Evolutionary conservation across 441 rosid genomes (phyloP).

Genomic region (Capsella rubella): DNA sequence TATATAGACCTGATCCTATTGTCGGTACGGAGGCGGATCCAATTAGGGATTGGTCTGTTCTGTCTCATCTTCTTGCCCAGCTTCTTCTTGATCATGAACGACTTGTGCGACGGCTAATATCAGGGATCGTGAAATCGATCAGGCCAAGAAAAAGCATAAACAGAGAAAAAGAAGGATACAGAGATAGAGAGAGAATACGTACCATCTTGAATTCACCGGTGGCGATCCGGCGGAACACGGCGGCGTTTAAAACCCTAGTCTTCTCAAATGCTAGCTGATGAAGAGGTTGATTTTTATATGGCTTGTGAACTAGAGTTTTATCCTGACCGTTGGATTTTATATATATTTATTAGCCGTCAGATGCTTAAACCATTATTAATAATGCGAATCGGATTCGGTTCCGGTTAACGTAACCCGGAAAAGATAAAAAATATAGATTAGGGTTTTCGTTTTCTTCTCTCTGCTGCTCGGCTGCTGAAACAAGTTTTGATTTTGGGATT

Average conservation of each 20-base stretch:
- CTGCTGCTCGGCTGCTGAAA: conserved; percentile 47
- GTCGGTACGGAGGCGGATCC: conserved; percentile 85
- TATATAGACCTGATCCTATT: conserved; percentile 67
- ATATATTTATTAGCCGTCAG: conserved; percentile 24
- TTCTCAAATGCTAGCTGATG: background rate
- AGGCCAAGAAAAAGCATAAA: background rate
- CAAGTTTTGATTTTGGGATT: conserved; percentile 22
- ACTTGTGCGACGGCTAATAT: conserved; percentile 80
- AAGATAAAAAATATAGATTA: conserved; percentile 38
- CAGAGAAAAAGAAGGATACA: background rate
- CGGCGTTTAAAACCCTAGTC: conserved; percentile 26
- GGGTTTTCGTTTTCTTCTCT: conserved; percentile 46
- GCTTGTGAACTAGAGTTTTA: background rate
- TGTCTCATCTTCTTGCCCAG: conserved; percentile 89
- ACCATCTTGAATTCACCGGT: conserved; percentile 36
- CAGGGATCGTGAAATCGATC: conserved; percentile 7
- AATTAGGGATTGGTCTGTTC: conserved; percentile 83
- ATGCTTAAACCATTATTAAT: conserved; percentile 1
- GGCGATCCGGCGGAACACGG: conserved; percentile 35
- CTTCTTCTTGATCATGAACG: conserved; percentile 82
- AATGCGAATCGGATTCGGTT: background rate
- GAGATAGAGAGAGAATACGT: background rate
- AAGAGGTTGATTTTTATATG: conserved; percentile 19
- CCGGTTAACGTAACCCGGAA: conserved; percentile 21
- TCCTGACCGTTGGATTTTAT: conserved; percentile 30